Percentiles rank a stretch among this genome's conserved stretches.
These are phyloP conservation scores for Carex pumila DNA, from an alignment of 176 grass and related monocot species.

Conservation along the genomic window DNA sequence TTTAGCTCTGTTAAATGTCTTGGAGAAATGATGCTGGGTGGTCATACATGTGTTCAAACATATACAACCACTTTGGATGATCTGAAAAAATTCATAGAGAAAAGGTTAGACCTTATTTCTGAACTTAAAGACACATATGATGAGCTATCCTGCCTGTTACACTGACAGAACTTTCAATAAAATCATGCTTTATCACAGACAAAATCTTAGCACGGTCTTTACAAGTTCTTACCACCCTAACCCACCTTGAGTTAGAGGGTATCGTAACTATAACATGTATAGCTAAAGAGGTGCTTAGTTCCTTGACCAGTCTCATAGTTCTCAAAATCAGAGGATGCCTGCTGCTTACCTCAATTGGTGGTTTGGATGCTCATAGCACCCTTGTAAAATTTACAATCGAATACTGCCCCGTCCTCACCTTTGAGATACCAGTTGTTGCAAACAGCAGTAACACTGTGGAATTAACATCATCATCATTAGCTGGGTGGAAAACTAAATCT, in stretches of 20 bases:
- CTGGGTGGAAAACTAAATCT: not conserved
- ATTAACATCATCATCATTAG: too few species aligned
- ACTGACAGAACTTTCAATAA: not conserved
- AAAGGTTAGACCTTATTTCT: not conserved
- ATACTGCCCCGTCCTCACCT: not conserved
- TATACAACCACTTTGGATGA: not conserved
- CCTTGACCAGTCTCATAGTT: not conserved
- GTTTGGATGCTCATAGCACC: not conserved
- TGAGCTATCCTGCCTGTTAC: not conserved
- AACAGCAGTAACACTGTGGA: too few species aligned
- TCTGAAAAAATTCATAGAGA: not conserved
- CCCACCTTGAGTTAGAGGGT: not conserved
- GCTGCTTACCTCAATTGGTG: not conserved
- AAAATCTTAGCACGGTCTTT: not conserved
- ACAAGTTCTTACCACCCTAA: not conserved
- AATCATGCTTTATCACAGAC: not conserved
- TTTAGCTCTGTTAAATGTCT: not conserved
- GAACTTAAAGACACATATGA: not conserved
- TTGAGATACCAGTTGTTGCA: not conserved
- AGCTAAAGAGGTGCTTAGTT: not conserved
- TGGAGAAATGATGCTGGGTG: not conserved
- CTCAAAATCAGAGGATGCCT: not conserved
- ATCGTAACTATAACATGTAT: conserved; percentile 1
- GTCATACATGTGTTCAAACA: not conserved
- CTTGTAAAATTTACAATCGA: not conserved